These are phyloP conservation scores for Penicillium parvum DNA, from an alignment of 495 filamentous ascomycete genomes.

Conservation along the genomic window DNA sequence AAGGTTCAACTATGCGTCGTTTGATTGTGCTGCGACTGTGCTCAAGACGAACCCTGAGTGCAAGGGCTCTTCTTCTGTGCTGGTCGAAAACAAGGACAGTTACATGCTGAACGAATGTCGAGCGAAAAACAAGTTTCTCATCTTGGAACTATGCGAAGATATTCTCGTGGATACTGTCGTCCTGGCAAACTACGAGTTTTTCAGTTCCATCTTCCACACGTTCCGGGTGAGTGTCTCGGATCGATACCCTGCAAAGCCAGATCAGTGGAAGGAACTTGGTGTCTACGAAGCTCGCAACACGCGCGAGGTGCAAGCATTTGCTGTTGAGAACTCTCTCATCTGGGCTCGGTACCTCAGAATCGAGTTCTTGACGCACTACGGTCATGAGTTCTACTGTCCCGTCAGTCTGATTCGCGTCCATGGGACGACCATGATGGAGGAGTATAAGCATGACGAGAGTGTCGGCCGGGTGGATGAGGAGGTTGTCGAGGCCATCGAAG, in stretches of 20 bases:
- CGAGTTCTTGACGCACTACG: conserved; percentile 91
- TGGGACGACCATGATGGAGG: conserved; percentile 94
- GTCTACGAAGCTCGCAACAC: conserved; percentile 87
- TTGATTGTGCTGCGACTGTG: conserved; percentile 91
- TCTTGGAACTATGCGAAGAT: conserved; percentile 86
- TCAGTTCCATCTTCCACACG: conserved; percentile 89
- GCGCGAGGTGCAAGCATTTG: conserved; percentile 88
- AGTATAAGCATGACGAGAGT: conserved; percentile 74
- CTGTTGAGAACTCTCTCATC: conserved; percentile 87
- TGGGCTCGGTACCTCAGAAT: conserved; percentile 91
- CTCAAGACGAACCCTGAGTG: conserved; percentile 82
- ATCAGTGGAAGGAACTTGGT: conserved; percentile 87
- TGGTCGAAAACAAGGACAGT: conserved; percentile 95
- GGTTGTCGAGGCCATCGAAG: conserved; percentile 27
- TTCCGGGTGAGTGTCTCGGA: conserved; percentile 90
- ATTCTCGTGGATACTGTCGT: conserved; percentile 95
- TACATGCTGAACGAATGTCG: conserved; percentile 96
- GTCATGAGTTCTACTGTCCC: conserved; percentile 94
- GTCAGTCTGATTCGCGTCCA: conserved; percentile 87
- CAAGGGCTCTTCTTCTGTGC: conserved; percentile 78
- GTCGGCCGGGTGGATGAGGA: conserved; percentile 56
- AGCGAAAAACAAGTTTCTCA: conserved; percentile 84
- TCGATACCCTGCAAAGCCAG: conserved; percentile 84
- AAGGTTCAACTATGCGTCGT: conserved; percentile 93
- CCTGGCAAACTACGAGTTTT: conserved; percentile 97